These are phyloP conservation scores for Glycine soja DNA, from an alignment of 306 rosid genomes.

Conservation along the genomic window DNA sequence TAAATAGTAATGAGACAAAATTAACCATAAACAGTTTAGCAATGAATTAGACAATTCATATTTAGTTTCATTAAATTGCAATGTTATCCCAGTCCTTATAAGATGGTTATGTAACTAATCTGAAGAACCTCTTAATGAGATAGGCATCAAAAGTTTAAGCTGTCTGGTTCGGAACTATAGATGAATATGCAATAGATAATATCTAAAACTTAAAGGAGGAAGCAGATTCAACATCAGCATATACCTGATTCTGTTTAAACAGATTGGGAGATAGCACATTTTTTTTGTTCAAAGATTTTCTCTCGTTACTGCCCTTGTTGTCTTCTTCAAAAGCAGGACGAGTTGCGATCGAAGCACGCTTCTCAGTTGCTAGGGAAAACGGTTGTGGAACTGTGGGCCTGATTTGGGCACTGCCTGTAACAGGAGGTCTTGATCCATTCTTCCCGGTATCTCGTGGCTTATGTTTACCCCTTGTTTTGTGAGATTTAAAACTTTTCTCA, in stretches of 20 bases:
- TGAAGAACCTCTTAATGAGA: neutral
- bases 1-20: neutral
- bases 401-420: conserved; percentile 60
- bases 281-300: conserved; percentile 53
- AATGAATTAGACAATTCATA: conserved; percentile 11
- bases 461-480: conserved; percentile 58
- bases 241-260: conserved; percentile 81
- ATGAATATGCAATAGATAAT: conserved; percentile 23
- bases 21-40: conserved; percentile 26
- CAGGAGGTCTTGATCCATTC: conserved; percentile 58
- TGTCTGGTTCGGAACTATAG: conserved; percentile 19
- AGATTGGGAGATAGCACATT: conserved; percentile 57
- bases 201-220: conserved; percentile 12
- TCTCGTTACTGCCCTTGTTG: conserved; percentile 45
- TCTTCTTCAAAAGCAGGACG: conserved; percentile 59
- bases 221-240: conserved; percentile 24
- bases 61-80: conserved; percentile 10
- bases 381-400: conserved; percentile 91
- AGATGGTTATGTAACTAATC: conserved; percentile 13
- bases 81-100: conserved; percentile 4
- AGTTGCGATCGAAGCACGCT: conserved; percentile 72
- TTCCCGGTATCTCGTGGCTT: conserved; percentile 59
- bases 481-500: conserved; percentile 54
- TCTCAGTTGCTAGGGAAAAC: conserved; percentile 95
- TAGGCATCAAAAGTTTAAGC: conserved; percentile 22